Conservation (phyloP, 2,329 filamentous ascomycete species). For the Colletotrichum liaoningense region DNA sequence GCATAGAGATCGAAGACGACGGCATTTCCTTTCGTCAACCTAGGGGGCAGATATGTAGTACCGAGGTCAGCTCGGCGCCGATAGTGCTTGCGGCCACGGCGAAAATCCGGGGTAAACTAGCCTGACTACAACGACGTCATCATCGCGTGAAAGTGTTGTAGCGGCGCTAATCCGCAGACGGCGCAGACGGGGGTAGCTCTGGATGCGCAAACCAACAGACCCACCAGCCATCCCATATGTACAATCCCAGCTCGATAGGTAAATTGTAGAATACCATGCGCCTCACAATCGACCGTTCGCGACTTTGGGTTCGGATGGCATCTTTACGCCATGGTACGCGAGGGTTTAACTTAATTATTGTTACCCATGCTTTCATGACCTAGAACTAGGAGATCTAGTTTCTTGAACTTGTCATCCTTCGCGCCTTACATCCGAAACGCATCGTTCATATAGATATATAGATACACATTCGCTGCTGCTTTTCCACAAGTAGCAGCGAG, state of each 20-base stretch:
- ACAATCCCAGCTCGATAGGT: background rate
- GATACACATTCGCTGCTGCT: background rate
- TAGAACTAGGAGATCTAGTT: background rate
- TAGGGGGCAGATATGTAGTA: background rate
- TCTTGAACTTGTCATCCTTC: background rate
- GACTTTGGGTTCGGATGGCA: background rate
- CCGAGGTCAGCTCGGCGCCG: constrained; percentile 7
- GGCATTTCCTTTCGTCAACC: background rate
- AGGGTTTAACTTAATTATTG: background rate
- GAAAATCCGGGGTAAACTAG: constrained; percentile 10
- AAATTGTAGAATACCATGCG: background rate
- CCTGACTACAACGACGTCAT: constrained; percentile 6
- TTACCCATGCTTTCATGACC: background rate
- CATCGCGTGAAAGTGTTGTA: background rate
- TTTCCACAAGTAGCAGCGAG: background rate
- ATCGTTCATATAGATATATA: background rate
- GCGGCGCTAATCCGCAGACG: background rate
- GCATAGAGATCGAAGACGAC: background rate
- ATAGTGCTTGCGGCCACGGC: background rate
- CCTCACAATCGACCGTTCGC: background rate
- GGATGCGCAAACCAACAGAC: background rate
- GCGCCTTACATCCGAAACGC: background rate
- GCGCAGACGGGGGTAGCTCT: background rate
- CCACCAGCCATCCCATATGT: background rate
- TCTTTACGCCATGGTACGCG: background rate